Conservation (phyloP, 2,329 filamentous ascomycete genomes). For the Penicillium sp. region DNA sequence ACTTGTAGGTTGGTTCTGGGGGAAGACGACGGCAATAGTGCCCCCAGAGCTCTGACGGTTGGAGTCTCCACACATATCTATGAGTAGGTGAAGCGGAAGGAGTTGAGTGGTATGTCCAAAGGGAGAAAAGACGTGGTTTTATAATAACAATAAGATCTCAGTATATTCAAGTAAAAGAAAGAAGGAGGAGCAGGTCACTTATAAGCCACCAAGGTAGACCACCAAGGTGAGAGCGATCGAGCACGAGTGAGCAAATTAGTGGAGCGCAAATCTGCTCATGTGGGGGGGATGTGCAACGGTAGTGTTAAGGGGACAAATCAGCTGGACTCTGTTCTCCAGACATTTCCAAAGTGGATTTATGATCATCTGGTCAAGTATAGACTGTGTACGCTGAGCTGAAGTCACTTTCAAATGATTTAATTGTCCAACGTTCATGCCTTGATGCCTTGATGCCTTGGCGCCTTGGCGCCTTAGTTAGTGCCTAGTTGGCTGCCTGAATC, state of each 20-base stretch:
- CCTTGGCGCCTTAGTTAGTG: not conserved
- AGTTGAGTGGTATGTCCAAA: not conserved
- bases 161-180: not conserved
- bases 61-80: conserved; percentile 49
- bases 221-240: conserved; percentile 29
- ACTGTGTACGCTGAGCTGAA: no score
- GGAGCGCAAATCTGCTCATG: conserved; percentile 20
- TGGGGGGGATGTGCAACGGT: conserved; percentile 3
- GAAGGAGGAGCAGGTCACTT: not conserved
- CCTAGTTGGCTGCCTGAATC: not conserved
- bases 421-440: not conserved
- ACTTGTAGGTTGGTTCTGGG: conserved; percentile 9
- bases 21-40: conserved; percentile 38
- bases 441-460: not conserved
- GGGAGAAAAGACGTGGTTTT: not conserved
- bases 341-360: no score
- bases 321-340: no score
- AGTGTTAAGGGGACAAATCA: not conserved
- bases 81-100: conserved; percentile 17
- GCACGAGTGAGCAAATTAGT: conserved; percentile 22
- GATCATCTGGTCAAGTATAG: no score
- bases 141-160: not conserved
- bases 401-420: not conserved
- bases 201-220: conserved; percentile 11
- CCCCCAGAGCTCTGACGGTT: conserved; percentile 48